Percentiles rank a stretch among this genome's conserved stretches.
Evolutionary conservation across 2,329 filamentous ascomycete genomes (phyloP).

Genomic region (Ciborinia camelliae): DNA sequence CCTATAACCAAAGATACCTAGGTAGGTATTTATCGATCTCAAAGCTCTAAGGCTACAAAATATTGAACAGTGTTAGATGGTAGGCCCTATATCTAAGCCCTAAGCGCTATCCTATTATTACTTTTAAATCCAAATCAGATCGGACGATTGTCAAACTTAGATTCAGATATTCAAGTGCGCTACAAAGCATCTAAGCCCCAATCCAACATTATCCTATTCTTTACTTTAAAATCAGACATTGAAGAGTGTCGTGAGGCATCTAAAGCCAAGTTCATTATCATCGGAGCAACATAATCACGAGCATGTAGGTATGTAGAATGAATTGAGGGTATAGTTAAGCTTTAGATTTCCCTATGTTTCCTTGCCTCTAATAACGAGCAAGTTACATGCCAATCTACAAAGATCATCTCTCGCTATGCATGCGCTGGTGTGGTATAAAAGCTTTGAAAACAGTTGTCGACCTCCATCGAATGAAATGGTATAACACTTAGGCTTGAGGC

Average conservation of each 20-base stretch:
- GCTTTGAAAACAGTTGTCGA: constrained; percentile 10
- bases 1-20: too few relatives aligned
- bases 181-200: not conserved
- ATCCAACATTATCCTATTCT: not conserved
- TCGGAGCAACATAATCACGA: not conserved
- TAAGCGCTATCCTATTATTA: not conserved
- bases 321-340: not conserved
- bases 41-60: too few relatives aligned
- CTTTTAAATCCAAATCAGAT: too few relatives aligned
- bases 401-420: constrained; percentile 9
- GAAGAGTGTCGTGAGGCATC: not conserved
- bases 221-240: not conserved
- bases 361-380: constrained; percentile 9
- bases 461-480: constrained; percentile 17
- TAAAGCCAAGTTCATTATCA: not conserved
- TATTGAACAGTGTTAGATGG: too few relatives aligned
- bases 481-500: constrained; percentile 5
- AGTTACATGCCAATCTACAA: constrained; percentile 3
- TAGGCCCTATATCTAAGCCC: not conserved
- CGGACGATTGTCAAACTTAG: too few relatives aligned
- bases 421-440: constrained; percentile 18
- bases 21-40: too few relatives aligned
- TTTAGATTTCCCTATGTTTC: constrained; percentile 2
- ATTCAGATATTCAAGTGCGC: not conserved
- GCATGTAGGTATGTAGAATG: not conserved